Evolutionary conservation across 176 grass and related monocot genomes (phyloP).

Genomic region (Carex kokanica): DNA sequence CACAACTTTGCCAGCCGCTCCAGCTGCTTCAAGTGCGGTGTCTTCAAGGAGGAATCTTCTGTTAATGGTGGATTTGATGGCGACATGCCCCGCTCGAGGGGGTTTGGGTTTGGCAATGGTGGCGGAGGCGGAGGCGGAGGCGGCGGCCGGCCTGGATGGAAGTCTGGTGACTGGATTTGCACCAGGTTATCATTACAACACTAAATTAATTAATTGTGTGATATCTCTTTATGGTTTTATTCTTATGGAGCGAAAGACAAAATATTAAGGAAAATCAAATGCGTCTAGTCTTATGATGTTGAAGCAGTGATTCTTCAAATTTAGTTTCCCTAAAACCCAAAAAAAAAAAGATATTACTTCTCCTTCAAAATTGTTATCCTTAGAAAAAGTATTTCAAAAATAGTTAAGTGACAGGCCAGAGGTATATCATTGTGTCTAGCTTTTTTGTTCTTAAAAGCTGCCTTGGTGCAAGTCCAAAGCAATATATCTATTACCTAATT

Average conservation of each 20-base stretch:
- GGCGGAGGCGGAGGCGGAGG: conserved; percentile 32
- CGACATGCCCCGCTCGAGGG: conserved; percentile 62
- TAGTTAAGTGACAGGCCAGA: not conserved
- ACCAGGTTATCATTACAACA: conserved; percentile 55
- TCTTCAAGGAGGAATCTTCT: conserved; percentile 71
- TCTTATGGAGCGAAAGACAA: not conserved
- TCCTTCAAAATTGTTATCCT: not conserved
- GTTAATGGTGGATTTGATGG: conserved; percentile 60
- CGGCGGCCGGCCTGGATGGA: conserved; percentile 68
- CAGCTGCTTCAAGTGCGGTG: conserved; percentile 85
- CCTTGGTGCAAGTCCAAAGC: not conserved
- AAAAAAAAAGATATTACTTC: too few relatives aligned
- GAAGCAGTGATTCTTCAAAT: not conserved
- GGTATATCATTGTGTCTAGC: not conserved
- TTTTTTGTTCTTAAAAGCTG: conserved; percentile 23
- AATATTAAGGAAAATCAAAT: not conserved
- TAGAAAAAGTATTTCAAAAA: not conserved
- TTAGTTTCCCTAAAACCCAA: not conserved
- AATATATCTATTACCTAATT: conserved; percentile 8
- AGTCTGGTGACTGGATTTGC: conserved; percentile 96
- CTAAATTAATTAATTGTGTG: not conserved
- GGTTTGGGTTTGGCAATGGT: conserved; percentile 49
- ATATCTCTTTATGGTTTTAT: not conserved
- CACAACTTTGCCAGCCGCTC: conserved; percentile 98
- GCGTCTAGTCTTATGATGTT: not conserved